Evolutionary conservation across 2,329 filamentous ascomycete genomes (phyloP), one percentile per base, ranked within the genome.

Genomic region (Lachnellula suecica): DNA sequence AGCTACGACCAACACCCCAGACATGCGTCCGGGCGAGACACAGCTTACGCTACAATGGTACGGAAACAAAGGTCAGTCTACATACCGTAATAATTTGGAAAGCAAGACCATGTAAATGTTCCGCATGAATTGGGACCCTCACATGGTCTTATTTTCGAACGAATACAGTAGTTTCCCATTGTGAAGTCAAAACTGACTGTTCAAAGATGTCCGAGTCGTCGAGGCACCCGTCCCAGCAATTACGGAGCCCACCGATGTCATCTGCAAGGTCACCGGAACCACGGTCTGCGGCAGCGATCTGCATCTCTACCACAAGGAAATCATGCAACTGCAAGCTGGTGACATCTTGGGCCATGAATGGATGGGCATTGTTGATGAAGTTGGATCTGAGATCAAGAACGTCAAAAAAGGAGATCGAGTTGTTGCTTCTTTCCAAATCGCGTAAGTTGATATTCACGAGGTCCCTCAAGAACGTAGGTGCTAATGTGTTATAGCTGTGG

Each of bases 341-440:
- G 76, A 79, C 61, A 82, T 77, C 0, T 70, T 87, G 5, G 84
- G 84, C 22, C 83, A 87, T 60, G 84, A 87, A 62, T 83, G 86
- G 66, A 79, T 77, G 4, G 84, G 83, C 8, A 72, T 76, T 4
- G 71, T 87, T 27, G 74, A 76, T 13, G 79, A 84, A 56, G 69
- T 87, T n/a, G 83, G 83, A 1, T 64, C 71, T 0, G 72, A 68
- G 1, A 75, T 82, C 1, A 67, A 61, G 1, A 66, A 67, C 15
- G 68, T 85, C 31, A 71, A 74, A 37, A 64, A 77, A 1, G 83
- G 83, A 2, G 78, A 85, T 54, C 69, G 73, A 22, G 82, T 85
- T 1, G 83, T 87, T 2, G 83, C 82, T 8, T 79, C 77, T n/a
- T 87, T 87, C 70, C 83, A 85, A 59, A 86, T 87, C 60, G 81